A percentile compares a stretch with the other conserved stretches of the same genome.
phyloP scores from a whole-genome alignment of 2,329 filamentous ascomycete genomes.

The Keithomyces neogunnii region DNA sequence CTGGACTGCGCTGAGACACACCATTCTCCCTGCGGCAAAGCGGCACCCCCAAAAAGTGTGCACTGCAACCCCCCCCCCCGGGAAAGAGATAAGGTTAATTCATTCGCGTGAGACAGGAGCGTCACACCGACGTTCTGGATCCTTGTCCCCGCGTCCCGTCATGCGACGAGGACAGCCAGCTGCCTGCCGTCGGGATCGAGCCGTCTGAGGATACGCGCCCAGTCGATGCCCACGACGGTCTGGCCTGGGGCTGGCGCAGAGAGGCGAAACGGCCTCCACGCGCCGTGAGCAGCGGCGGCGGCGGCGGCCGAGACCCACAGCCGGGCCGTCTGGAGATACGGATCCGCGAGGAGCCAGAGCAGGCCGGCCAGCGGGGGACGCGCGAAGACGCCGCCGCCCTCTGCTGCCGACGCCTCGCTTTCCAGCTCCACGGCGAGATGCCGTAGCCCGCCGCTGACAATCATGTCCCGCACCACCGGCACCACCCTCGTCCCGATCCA shows the following conservation, averaged over 20 bases:
- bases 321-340: conserved; percentile 31
- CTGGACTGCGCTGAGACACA: no score
- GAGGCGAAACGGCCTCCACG: conserved; percentile 6
- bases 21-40: background rate
- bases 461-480: conserved; percentile 22
- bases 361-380: conserved; percentile 25
- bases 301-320: conserved; percentile 29
- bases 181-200: conserved; percentile 1
- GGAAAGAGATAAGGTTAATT: background rate
- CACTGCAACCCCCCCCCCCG: background rate
- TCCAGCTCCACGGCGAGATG: no score
- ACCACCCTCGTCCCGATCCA: conserved; percentile 22
- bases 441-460: conserved; percentile 19
- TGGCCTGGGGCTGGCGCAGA: conserved; percentile 9
- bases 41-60: background rate
- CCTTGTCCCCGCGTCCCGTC: background rate
- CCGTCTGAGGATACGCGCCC: background rate
- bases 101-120: background rate
- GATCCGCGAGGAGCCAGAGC: conserved; percentile 34
- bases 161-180: background rate
- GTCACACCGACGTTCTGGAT: background rate
- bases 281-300: conserved; percentile 22
- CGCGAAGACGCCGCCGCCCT: conserved; percentile 10
- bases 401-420: background rate
- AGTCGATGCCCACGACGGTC: conserved; percentile 1